Base-by-base conservation (phyloP, 169 alveolate species). In the Plasmodium ovale region DNA sequence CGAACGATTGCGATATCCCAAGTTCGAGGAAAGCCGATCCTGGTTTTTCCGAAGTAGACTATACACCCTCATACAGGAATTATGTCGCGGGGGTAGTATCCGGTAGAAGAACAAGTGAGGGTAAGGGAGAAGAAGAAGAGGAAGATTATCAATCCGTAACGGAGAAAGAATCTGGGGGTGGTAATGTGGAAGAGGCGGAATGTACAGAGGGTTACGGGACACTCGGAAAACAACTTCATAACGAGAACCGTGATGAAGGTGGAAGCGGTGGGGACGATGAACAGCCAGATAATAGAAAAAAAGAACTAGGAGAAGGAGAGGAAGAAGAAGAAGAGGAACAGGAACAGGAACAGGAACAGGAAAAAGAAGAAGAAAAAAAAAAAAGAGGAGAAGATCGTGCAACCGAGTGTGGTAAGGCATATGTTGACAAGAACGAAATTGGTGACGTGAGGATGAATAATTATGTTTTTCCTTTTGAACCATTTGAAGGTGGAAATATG, bases 11-110 rank as follows among this genome's bases (percentile, higher is more conserved):
- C 37, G 88, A 59, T 1, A 23, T 58, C 27, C 27, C 88, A 33
- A 58, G 67, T 49, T 58, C 88, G 7, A 44, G 73, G 23, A 73
- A 56, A 58, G 72, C 88, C 10, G 70, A 73, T n/a, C 60, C 44
- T 19, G 65, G 87, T 42, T 37, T 73, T 59, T 56, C 73, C 14
- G 88, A 67, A 37, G 51, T 39, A 37, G 27, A 12, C 29, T 21
- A 12, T 25, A 39, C 72, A 12, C 71, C 69, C n/a, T 25, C 44
- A 25, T 60, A 9, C 21, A 33, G 56, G 33, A 72, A 72, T 58
- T 19, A 54, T 53, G 53, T n/a, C 25, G 51, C 9, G 21, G 29
- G 27, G 33, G 87, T 12, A 47, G 29, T 1, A 47, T 47, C 42
- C 21, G 19, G 27, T 3, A 39, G 4, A 14, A 37, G 29, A 16